Base-by-base conservation (phyloP, 163 green algal genomes). In the Scenedesmus sp. region DNA sequence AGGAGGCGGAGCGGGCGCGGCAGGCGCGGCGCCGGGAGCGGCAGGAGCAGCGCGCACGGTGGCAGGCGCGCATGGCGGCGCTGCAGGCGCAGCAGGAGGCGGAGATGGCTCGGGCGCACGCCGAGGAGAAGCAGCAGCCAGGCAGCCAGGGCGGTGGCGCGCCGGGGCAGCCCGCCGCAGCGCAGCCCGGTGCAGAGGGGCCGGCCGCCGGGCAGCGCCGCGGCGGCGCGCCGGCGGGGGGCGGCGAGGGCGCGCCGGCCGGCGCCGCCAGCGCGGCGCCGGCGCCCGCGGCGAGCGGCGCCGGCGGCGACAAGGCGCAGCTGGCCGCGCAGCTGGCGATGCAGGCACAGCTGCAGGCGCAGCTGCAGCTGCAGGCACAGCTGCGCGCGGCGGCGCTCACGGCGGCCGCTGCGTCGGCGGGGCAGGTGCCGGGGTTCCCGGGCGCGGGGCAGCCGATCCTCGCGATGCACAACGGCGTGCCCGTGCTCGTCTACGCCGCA, bases 401-500 rank as follows among this genome's bases (percentile, higher is more conserved):
- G 18, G 67, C 67, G 20, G 67, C 66, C 24, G 66, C 66, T 53
- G 66, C 44, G 14, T 29, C 48, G 18, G 47, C 50, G 22, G 67
- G 67, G 5, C 67, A 76, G 33, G 22, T 76, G 31, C 67, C 67
- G 36, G 26, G 33, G 22, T 34, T 76, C 31, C 54, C 54, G 33
- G 64, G 42, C n/a, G n/a, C n/a, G 42, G 36, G 51, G 14, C 62
- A 70, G 62, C 63, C 63, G 7, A 22, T 73, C 3, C 58, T 73
- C n/a, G 44, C 47, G 24, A 26, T 77, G 33, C 69, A 77, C 36
- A 77, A 77, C 28, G 69, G 69, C 34, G 69, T 77, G 36, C 69
- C 69, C 29, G 69, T 77, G 33, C 69, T 77, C 11, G 14, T 77
- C 24, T 77, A 60, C 45, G 53, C 69, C 60, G 63, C 63, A 47